phyloP scores from a whole-genome alignment of 176 grass and related monocot genomes.

The Thalia dealbata region DNA sequence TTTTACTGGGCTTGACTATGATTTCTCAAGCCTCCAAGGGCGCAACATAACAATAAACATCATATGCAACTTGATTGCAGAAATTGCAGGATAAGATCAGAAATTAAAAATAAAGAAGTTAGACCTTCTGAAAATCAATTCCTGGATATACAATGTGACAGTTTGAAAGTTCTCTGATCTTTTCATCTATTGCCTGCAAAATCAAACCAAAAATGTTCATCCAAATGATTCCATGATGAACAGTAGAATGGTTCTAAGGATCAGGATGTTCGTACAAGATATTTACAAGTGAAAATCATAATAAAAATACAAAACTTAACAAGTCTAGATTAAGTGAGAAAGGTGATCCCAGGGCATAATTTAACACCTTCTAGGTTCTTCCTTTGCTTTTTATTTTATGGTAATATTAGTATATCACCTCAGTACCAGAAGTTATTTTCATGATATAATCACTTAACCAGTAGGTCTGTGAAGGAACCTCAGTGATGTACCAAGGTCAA shows the following conservation, averaged over 20 bases:
- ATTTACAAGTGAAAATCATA: too few species aligned
- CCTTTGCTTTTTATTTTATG: not conserved
- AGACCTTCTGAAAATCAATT: slow-evolving; percentile 98
- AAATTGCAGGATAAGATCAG: not conserved
- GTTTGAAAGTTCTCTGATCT: slow-evolving; percentile 95
- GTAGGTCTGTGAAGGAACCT: not conserved
- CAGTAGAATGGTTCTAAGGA: too few species aligned
- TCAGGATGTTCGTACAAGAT: too few species aligned
- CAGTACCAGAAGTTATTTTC: not conserved
- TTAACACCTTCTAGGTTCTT: too few species aligned
- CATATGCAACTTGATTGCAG: too few species aligned
- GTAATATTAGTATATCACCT: not conserved
- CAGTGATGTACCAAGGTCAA: too few species aligned
- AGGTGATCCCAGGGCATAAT: too few species aligned
- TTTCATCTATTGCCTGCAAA: slow-evolving; percentile 94
- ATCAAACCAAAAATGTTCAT: slow-evolving; percentile 16
- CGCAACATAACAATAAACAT: too few species aligned
- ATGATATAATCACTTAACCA: not conserved
- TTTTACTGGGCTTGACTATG: too few species aligned
- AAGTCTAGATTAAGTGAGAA: too few species aligned
- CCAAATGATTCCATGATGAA: slow-evolving; percentile 3
- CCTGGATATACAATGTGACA: slow-evolving; percentile 95
- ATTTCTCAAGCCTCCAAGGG: too few species aligned
- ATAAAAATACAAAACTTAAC: too few species aligned
- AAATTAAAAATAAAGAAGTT: not conserved